Evolutionary conservation across 1,139 yeast species (phyloP), one percentile per base, ranked within the genome.

Genomic region (Yamadazyma songkhlaensis): DNA sequence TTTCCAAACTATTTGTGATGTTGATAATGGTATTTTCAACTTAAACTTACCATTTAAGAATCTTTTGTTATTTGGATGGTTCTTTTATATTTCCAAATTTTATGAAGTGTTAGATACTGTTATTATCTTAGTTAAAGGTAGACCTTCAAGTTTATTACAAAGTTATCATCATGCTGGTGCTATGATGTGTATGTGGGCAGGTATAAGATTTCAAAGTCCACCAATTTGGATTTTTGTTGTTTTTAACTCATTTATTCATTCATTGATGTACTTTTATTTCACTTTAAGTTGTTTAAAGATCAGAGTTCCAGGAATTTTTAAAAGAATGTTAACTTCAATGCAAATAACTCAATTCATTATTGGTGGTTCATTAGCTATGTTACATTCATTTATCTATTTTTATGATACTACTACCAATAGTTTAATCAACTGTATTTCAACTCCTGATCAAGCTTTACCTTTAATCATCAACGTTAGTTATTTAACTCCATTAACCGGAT

Each of bases 141-240:
- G 75, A 55, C 84, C 82, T 29, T 77, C 86, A 10, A 77, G 84
- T 4, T 62, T 83, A 45, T 67, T 83, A 50, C 90, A 83, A 60
- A 79, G 86, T 44, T 83, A 83, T 59, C 90, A 83, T 56, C 92
- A 84, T 56, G 78, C 90, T 2, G 92, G 90, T 28, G 92, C 92
- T 35, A 83, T 83, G 83, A 67, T 83, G 64, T 81, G 87, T 48
- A 83, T 83, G 90, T 83, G 89, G 89, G 78, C 85, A 3, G 92
- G 90, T 3, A 75, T 81, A 41, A 65, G 90, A 41, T 84, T 65
- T 57, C 77, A 77, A 41, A 76, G 87, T 9, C 87, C 89, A 9
- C 90, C 90, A 29, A 82, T 83, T 54, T 83, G 90, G 92, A 79
- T 83, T 48, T 83, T 83, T 59, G 89, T 83, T 37, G 87, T 81